A percentile compares a stretch with the other conserved stretches of the same genome.
Conservation (phyloP, 2,329 filamentous ascomycete species). For the Trichoderma simmonsii region DNA sequence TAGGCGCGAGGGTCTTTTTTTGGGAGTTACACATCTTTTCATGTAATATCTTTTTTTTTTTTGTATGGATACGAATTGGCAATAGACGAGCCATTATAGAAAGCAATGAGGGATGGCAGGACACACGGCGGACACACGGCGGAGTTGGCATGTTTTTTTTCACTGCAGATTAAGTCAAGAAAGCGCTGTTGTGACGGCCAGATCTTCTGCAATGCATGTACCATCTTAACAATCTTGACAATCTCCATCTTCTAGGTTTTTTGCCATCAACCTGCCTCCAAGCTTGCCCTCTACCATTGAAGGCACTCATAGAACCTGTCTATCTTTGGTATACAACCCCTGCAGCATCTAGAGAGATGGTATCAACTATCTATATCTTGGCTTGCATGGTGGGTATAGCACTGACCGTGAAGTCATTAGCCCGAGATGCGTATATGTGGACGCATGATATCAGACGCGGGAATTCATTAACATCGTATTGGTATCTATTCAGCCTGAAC, state of each 20-base stretch:
- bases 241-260: not conserved
- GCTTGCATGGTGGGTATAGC: too few relatives aligned
- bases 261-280: too few relatives aligned
- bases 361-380: too few relatives aligned
- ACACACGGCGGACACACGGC: not conserved
- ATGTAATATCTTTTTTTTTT: not conserved
- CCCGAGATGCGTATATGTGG: too few relatives aligned
- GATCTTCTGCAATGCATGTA: not conserved
- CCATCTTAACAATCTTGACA: not conserved
- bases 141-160: not conserved
- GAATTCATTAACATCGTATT: not conserved
- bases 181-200: not conserved
- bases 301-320: too few relatives aligned
- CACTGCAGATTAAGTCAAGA: not conserved
- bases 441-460: not conserved
- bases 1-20: not conserved
- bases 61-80: not conserved
- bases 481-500: not conserved
- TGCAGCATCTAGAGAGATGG: too few relatives aligned
- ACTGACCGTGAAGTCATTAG: too few relatives aligned
- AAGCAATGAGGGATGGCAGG: not conserved
- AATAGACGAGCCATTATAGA: conserved; percentile 9
- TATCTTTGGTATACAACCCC: too few relatives aligned
- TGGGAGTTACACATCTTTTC: not conserved
- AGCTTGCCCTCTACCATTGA: too few relatives aligned